These are phyloP conservation scores for Clonostachys rosea DNA, from an alignment of 2,329 filamentous ascomycete species.

Conservation along the genomic window DNA sequence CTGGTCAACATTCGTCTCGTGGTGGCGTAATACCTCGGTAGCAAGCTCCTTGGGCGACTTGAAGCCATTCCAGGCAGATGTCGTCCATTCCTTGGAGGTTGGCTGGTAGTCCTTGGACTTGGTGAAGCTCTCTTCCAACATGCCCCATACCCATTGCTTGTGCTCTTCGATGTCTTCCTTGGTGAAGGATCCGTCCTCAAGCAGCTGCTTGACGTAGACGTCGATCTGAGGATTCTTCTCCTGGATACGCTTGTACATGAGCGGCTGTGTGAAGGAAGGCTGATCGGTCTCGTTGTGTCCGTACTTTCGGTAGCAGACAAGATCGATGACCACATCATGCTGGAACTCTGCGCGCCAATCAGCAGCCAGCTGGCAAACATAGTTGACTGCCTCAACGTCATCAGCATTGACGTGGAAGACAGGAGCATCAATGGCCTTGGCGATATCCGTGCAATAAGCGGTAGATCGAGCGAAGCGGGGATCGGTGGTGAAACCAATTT, in stretches of 20 bases:
- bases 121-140: constrained; percentile 96
- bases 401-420: constrained; percentile 99
- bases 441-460: constrained; percentile 97
- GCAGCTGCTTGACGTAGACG: constrained; percentile 85
- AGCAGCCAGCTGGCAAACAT: constrained; percentile 91
- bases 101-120: constrained; percentile 97
- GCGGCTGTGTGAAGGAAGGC: constrained; percentile 94
- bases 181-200: constrained; percentile 89
- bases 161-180: constrained; percentile 98
- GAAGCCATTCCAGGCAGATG: constrained; percentile 95
- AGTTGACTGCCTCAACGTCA: constrained; percentile 97
- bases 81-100: constrained; percentile 96
- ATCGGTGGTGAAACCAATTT: constrained; percentile 99
- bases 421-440: constrained; percentile 95
- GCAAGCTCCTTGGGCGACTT: constrained; percentile 95
- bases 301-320: constrained; percentile 98
- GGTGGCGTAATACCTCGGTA: constrained; percentile 88
- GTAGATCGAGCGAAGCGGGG: constrained; percentile 96
- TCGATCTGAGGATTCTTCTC: constrained; percentile 80
- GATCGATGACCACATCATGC: constrained; percentile 94
- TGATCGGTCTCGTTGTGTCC: constrained; percentile 99
- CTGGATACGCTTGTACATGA: constrained; percentile 98
- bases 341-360: constrained; percentile 99
- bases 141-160: constrained; percentile 99
- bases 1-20: constrained; percentile 74